Percentiles rank a stretch among this genome's conserved stretches.
Evolutionary conservation across 148 eudicot genomes (phyloP).

Genomic region (Polygonum aviculare): DNA sequence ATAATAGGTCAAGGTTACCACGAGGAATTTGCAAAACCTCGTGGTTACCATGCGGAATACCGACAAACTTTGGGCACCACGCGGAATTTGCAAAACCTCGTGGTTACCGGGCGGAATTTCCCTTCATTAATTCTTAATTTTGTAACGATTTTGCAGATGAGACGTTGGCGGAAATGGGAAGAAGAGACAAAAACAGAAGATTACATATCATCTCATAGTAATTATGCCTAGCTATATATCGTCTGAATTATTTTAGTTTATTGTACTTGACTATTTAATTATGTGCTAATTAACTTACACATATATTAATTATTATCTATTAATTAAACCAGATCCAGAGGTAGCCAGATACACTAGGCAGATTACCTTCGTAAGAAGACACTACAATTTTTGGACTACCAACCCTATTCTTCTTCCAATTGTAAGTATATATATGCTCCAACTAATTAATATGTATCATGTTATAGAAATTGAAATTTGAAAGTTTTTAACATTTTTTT

Average conservation of each 20-base stretch:
- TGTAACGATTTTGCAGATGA: slow-evolving; percentile 1
- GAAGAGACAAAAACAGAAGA: slow-evolving; percentile 1
- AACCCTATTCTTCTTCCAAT: neutral
- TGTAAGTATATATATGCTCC: neutral
- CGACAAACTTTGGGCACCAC: too few species aligned
- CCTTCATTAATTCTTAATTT: neutral
- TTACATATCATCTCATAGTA: neutral
- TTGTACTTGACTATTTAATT: neutral
- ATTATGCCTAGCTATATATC: neutral
- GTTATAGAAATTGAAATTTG: neutral
- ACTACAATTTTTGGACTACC: slow-evolving; percentile 1
- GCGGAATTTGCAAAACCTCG: too few species aligned
- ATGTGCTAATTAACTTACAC: neutral
- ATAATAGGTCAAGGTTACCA: too few species aligned
- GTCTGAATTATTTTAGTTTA: too few species aligned
- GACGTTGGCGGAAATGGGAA: slow-evolving; percentile 2
- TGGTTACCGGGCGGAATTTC: too few species aligned
- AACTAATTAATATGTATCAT: neutral
- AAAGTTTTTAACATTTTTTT: too few species aligned
- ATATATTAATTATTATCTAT: neutral
- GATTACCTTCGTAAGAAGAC: neutral
- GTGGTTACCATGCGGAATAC: too few species aligned
- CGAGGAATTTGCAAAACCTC: too few species aligned
- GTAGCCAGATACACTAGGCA: slow-evolving; percentile 1
- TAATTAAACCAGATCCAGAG: neutral